These are phyloP conservation scores for Sporothrix brasiliensis DNA, from an alignment of 2,329 filamentous ascomycete species.

Conservation along the genomic window DNA sequence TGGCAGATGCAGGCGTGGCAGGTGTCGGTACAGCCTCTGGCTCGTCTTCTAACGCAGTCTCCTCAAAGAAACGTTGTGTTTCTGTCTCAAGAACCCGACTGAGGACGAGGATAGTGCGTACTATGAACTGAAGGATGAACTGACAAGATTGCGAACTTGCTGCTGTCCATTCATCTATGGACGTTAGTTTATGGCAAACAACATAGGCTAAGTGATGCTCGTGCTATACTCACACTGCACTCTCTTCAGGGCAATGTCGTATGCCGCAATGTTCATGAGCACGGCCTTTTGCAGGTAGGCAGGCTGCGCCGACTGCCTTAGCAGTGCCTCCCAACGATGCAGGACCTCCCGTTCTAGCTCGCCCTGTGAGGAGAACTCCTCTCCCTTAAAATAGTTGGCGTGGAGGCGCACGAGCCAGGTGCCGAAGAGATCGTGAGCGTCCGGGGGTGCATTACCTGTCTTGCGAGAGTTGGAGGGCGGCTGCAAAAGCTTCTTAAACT, in stretches of 20 bases:
- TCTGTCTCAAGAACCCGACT: constrained; percentile 61
- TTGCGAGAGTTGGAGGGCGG: constrained; percentile 38
- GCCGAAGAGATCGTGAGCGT: constrained; percentile 65
- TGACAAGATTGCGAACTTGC: constrained; percentile 55
- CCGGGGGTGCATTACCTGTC: constrained; percentile 47
- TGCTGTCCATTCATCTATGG: constrained; percentile 51
- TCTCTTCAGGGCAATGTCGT: constrained; percentile 65
- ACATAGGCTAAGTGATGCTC: background rate
- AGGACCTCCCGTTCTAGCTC: constrained; percentile 87
- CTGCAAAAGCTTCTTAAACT: constrained; percentile 64
- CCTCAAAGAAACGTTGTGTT: constrained; percentile 30
- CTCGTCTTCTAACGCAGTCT: background rate
- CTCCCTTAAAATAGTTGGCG: constrained; percentile 78
- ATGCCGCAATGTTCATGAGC: constrained; percentile 83
- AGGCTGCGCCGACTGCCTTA: constrained; percentile 69
- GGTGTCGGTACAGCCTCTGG: background rate
- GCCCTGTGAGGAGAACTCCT: constrained; percentile 71
- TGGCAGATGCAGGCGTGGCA: background rate
- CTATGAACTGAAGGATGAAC: constrained; percentile 75
- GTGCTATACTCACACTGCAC: constrained; percentile 54
- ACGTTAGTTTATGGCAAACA: background rate
- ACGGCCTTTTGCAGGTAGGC: constrained; percentile 75
- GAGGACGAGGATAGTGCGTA: constrained; percentile 73
- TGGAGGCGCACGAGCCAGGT: constrained; percentile 87
- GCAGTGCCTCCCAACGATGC: constrained; percentile 70